phyloP scores from a whole-genome alignment of 257 asterid species.

The Ligustrum vulgare region DNA sequence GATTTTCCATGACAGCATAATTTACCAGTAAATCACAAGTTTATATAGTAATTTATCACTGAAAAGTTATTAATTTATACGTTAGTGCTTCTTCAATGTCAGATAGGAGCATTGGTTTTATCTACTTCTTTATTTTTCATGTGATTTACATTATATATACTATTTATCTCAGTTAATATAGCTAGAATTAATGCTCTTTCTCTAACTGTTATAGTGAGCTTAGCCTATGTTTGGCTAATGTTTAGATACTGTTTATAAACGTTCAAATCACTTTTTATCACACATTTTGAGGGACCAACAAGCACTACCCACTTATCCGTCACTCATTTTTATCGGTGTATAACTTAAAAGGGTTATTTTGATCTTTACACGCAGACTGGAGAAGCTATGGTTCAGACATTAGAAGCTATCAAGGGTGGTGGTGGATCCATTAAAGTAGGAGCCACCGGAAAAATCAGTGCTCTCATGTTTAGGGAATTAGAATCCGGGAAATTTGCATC shows the following conservation, averaged over 20 bases:
- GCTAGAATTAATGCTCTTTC: too few relatives aligned
- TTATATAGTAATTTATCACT: too few relatives aligned
- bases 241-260: too few relatives aligned
- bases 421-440: conserved; percentile 85
- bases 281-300: too few relatives aligned
- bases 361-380: background rate
- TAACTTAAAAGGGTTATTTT: background rate
- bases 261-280: too few relatives aligned
- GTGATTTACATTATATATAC: too few relatives aligned
- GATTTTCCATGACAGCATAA: background rate
- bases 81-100: background rate
- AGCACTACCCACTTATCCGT: too few relatives aligned
- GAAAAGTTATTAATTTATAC: background rate
- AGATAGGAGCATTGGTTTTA: background rate
- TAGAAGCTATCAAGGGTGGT: conserved; percentile 69
- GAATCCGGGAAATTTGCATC: conserved; percentile 47
- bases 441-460: conserved; percentile 76
- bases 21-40: background rate
- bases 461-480: conserved; percentile 74
- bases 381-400: conserved; percentile 53
- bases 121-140: background rate
- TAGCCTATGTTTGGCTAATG: too few relatives aligned
- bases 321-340: too few relatives aligned
- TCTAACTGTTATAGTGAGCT: too few relatives aligned
- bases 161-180: too few relatives aligned